Conservation (phyloP, 306 rosid species). For the Cucumis cinereus region DNA sequence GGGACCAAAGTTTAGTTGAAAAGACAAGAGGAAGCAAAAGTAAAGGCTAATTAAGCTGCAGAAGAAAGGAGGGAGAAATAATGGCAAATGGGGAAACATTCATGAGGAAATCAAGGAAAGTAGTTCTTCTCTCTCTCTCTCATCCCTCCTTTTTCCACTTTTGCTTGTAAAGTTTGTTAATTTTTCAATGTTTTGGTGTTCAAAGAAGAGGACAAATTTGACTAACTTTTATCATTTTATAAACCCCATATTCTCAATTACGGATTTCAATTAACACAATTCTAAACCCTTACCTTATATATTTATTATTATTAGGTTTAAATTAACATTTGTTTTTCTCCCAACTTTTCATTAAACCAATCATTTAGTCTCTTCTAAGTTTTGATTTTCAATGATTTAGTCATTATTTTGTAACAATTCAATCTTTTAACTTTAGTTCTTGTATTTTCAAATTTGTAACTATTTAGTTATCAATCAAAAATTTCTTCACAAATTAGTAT, state of each 20-base stretch:
- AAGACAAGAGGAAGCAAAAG: background rate
- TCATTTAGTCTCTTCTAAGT: no score
- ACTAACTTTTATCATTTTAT: background rate
- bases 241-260: background rate
- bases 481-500: no score
- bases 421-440: no score
- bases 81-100: background rate
- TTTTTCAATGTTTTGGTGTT: background rate
- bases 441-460: no score
- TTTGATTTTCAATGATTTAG: no score
- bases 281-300: no score
- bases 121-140: background rate
- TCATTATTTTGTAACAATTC: no score
- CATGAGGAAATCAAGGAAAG: slow-evolving; percentile 1
- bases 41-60: background rate
- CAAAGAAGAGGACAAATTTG: background rate
- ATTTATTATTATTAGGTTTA: no score
- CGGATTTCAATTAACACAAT: background rate
- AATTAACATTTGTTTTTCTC: no score
- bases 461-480: no score
- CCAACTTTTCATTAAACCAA: no score
- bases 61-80: background rate
- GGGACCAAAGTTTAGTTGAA: background rate
- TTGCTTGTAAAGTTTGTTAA: background rate
- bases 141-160: background rate